phyloP scores from a whole-genome alignment of 2,329 filamentous ascomycete genomes.

The Zymoseptoria tritici region DNA sequence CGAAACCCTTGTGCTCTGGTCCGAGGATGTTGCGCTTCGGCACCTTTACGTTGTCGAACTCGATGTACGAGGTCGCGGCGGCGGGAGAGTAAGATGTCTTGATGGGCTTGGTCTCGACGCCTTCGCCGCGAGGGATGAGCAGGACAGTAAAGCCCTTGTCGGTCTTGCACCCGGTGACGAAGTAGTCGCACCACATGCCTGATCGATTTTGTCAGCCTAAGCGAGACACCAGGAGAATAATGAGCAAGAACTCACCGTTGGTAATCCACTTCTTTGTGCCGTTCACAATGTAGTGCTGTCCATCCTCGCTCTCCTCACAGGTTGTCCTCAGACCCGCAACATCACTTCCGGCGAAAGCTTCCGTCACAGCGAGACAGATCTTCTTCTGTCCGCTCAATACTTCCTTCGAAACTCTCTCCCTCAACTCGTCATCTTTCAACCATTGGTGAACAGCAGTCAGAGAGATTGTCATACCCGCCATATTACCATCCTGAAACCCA shows the following conservation, averaged over 20 bases:
- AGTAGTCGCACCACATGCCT: conserved; percentile 74
- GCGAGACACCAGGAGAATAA: conserved; percentile 48
- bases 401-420: conserved; percentile 61
- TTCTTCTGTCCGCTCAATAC: conserved; percentile 77
- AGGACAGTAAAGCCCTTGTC: conserved; percentile 72
- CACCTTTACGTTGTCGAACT: conserved; percentile 81
- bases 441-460: conserved; percentile 75
- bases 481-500: conserved; percentile 80
- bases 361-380: conserved; percentile 80
- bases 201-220: conserved; percentile 35
- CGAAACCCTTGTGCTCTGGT: conserved; percentile 77
- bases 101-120: conserved; percentile 68
- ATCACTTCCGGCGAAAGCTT: conserved; percentile 79
- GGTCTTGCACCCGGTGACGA: conserved; percentile 72
- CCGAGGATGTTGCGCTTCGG: conserved; percentile 71
- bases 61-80: conserved; percentile 71
- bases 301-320: conserved; percentile 66
- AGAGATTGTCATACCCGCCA: conserved; percentile 79
- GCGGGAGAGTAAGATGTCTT: conserved; percentile 75
- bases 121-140: conserved; percentile 65
- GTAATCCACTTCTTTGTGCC: conserved; percentile 82
- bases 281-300: conserved; percentile 63
- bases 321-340: conserved; percentile 75
- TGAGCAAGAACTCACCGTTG: conserved; percentile 64
- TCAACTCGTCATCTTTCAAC: conserved; percentile 59